A percentile compares a stretch with the other conserved stretches of the same genome.
phyloP scores from a whole-genome alignment of 768 basidiomycete genomes.

The Asterophora lycoperdoides region DNA sequence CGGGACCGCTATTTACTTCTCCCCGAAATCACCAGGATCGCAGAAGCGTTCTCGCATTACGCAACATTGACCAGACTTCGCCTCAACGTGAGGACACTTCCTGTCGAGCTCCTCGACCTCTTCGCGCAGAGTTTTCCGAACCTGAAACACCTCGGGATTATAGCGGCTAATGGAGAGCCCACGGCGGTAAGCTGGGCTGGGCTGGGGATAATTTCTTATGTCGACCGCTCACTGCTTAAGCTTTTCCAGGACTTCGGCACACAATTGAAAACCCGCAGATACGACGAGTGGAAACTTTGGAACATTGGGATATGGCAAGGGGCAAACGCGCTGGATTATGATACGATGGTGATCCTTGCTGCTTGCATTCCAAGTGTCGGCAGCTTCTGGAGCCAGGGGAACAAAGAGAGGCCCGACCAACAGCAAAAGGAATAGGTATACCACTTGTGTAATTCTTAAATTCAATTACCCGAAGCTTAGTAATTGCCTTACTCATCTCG shows the following conservation, averaged over 20 bases:
- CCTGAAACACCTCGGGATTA: conserved; percentile 28
- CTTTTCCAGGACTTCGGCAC: conserved; percentile 19
- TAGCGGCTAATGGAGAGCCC: conserved; percentile 24
- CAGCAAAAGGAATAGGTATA: too few relatives aligned
- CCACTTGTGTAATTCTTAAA: too few relatives aligned
- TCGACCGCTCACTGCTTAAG: not conserved
- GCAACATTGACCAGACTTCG: conserved; percentile 25
- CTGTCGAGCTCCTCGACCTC: conserved; percentile 30
- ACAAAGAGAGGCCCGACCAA: conserved; percentile 1
- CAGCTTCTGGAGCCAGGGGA: conserved; percentile 30
- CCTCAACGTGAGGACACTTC: conserved; percentile 31
- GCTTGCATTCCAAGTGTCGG: conserved; percentile 30
- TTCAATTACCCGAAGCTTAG: too few relatives aligned
- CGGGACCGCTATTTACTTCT: conserved; percentile 37
- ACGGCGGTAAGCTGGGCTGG: conserved; percentile 10
- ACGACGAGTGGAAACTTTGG: conserved; percentile 31
- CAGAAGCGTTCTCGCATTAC: conserved; percentile 23
- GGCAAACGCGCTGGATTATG: conserved; percentile 27
- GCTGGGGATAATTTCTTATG: conserved; percentile 1
- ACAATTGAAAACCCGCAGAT: conserved; percentile 25
- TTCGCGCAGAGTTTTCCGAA: conserved; percentile 28
- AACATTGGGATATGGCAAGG: conserved; percentile 36
- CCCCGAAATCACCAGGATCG: conserved; percentile 26
- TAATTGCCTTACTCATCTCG: too few relatives aligned
- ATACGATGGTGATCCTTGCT: conserved; percentile 28